Base-by-base conservation (phyloP, 148 eudicot species). In the Rhododendron molle region DNA sequence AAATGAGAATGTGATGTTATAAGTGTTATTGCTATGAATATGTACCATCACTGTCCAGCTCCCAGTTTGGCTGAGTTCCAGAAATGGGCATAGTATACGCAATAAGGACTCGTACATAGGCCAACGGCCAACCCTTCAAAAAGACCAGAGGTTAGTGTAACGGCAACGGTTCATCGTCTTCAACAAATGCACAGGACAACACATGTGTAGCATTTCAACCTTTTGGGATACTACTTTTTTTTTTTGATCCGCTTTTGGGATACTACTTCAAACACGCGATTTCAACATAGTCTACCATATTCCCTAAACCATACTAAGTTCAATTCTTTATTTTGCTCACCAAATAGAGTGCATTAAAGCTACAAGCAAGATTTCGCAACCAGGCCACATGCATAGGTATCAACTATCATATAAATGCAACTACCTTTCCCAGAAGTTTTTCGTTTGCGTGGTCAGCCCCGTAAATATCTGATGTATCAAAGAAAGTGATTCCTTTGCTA, bases 401-500 rank as follows among this genome's bases (percentile, higher is more conserved):
- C 21, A 18, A 76, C 18, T 9, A 60, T 11, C 83, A 52, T 26
- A 21, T 54, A n/a, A 81, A 81, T 60, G 21, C n/a, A 81, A 38
- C 49, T 89, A 95, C 98, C 98, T 95, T 92, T 36, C 95, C 95
- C 56, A 93, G 85, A 26, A 93, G 85, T 72, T 90, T 90, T 90
- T 95, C 96, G 81, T 93, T 93, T 15, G 91, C 81, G 78, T 84
- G 79, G 78, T 88, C 83, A 62, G 84, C 88, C 20, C 96, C 98
- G 86, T 95, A 93, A 43, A 91, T 85, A 89, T 95, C 94, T 20
- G 98, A 87, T 13, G 96, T 95, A 73, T 94, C 98, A 73, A 93
- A 90, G 79, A 92, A 92, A 20, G 98, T 92, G 78, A 94, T 87
- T 36, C 95, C 94, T 87, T 83, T 89, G 73, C 79, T 83, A 83